These are phyloP conservation scores for Ziziphus jujuba DNA, from an alignment of 306 rosid genomes.

Conservation along the genomic window DNA sequence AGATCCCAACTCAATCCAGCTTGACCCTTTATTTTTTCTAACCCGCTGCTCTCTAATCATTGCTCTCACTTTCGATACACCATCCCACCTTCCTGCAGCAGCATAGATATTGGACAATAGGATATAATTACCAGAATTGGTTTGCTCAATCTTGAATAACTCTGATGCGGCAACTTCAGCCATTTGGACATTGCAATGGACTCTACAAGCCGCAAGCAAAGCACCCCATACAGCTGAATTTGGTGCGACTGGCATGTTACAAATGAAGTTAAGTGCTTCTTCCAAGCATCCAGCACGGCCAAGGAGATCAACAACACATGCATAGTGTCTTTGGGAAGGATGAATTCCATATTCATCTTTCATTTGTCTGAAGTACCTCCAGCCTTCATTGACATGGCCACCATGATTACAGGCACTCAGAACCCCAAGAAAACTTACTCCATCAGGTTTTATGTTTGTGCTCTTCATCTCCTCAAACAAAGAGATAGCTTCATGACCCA, in stretches of 20 bases:
- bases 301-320: constrained; percentile 15
- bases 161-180: constrained; percentile 9
- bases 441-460: constrained; percentile 6
- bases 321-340: constrained; percentile 12
- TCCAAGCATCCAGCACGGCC: constrained; percentile 6
- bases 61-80: constrained; percentile 6
- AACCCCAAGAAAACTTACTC: constrained; percentile 1
- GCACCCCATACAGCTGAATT: constrained; percentile 20
- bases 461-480: constrained; percentile 15
- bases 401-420: constrained; percentile 17
- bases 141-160: constrained; percentile 12
- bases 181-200: constrained; percentile 14
- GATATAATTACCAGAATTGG: constrained; percentile 16
- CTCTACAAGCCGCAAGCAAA: constrained; percentile 16
- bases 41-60: constrained; percentile 5
- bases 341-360: constrained; percentile 3
- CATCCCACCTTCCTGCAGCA: constrained; percentile 23
- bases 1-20: constrained; percentile 16
- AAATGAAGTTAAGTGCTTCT: constrained; percentile 5
- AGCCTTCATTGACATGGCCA: constrained; percentile 9
- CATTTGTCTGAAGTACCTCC: constrained; percentile 12
- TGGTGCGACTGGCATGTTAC: constrained; percentile 12
- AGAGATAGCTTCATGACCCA: constrained; percentile 14
- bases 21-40: constrained; percentile 19
- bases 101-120: constrained; percentile 18